A percentile compares a stretch with the other conserved stretches of the same genome.
phyloP scores from a whole-genome alignment of 257 asterid genomes.

The Vinca minor region DNA sequence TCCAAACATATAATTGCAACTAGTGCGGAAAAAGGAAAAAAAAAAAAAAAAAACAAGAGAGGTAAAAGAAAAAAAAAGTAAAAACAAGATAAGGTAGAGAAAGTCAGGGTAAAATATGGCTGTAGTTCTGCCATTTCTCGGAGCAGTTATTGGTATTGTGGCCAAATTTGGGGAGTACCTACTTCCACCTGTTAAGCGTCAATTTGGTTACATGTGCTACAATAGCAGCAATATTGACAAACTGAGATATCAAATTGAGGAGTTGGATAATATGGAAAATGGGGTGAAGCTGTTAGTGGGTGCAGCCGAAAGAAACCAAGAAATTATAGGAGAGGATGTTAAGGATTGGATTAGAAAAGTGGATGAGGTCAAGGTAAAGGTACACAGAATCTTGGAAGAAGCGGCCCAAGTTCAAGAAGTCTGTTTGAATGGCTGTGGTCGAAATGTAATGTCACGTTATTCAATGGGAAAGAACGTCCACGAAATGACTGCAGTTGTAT shows the following conservation, averaged over 20 bases:
- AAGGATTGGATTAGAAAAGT: conserved; percentile 12
- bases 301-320: conserved; percentile 12
- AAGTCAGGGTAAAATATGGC: background rate
- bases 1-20: background rate
- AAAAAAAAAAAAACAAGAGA: background rate
- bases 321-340: conserved; percentile 8
- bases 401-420: conserved; percentile 2
- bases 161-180: background rate
- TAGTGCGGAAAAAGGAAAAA: no score
- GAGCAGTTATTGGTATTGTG: background rate
- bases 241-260: conserved; percentile 1
- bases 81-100: no score
- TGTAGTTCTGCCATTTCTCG: background rate
- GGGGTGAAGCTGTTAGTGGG: conserved; percentile 12
- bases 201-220: conserved; percentile 11
- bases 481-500: background rate
- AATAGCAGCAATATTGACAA: conserved; percentile 7
- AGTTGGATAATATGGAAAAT: background rate
- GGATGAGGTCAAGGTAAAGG: background rate
- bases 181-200: conserved; percentile 13
- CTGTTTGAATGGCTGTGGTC: conserved; percentile 13
- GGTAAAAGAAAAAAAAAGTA: background rate
- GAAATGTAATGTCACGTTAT: conserved; percentile 10
- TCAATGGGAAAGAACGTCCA: conserved; percentile 13
- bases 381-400: background rate